phyloP scores from a whole-genome alignment of 2,329 filamentous ascomycete species.

The Aspergillus tanneri region DNA sequence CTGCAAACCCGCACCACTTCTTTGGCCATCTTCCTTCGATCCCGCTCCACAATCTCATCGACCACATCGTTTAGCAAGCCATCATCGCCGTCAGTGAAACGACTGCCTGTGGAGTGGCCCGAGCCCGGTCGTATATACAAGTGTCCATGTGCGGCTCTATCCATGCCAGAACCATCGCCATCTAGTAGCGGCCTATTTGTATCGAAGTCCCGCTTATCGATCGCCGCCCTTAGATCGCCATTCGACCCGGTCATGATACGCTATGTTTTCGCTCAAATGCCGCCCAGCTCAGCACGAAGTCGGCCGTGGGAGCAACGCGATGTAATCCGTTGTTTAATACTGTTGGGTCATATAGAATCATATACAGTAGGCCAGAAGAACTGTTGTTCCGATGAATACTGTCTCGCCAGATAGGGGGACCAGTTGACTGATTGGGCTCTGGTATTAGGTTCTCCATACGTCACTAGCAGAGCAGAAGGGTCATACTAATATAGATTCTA shows the following conservation, averaged over 20 bases:
- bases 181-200: slow-evolving; percentile 37
- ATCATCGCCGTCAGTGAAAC: slow-evolving; percentile 26
- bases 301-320: neutral
- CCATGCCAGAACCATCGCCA: slow-evolving; percentile 16
- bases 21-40: slow-evolving; percentile 55
- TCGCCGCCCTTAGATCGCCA: slow-evolving; percentile 21
- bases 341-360: neutral
- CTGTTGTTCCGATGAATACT: slow-evolving; percentile 2
- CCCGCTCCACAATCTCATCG: slow-evolving; percentile 59
- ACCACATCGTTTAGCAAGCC: slow-evolving; percentile 61
- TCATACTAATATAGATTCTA: neutral
- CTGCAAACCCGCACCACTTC: slow-evolving; percentile 55
- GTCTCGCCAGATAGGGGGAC: slow-evolving; percentile 18
- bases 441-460: slow-evolving; percentile 20
- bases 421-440: slow-evolving; percentile 19
- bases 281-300: neutral
- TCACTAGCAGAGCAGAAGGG: slow-evolving; percentile 15
- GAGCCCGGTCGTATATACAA: slow-evolving; percentile 22
- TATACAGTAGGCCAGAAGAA: neutral
- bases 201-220: slow-evolving; percentile 51
- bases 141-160: slow-evolving; percentile 28
- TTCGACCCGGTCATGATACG: slow-evolving; percentile 27
- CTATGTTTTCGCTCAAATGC: neutral
- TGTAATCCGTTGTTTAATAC: neutral
- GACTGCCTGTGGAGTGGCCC: slow-evolving; percentile 19